Conservation (phyloP, 441 rosid genomes). For the Breynia disticha region DNA sequence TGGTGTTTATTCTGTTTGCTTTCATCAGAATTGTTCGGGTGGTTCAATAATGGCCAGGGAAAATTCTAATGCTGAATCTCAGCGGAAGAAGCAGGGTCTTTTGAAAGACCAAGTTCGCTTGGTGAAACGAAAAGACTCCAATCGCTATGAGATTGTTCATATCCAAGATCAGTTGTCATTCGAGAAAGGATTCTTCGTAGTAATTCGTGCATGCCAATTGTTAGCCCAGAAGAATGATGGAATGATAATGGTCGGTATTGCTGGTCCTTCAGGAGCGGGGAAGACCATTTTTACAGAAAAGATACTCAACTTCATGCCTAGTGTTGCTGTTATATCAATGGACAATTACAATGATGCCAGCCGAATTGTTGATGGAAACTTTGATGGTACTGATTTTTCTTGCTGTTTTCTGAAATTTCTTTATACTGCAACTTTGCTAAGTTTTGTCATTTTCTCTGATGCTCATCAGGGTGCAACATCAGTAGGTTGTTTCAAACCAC, state of each 20-base stretch:
- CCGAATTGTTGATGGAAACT: constrained; percentile 90
- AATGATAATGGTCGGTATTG: constrained; percentile 74
- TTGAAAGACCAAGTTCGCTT: constrained; percentile 81
- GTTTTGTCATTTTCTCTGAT: too few relatives aligned
- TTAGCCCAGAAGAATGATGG: constrained; percentile 89
- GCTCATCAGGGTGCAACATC: too few relatives aligned
- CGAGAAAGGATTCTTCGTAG: constrained; percentile 91
- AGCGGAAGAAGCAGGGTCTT: too few relatives aligned
- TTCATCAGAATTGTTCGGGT: too few relatives aligned
- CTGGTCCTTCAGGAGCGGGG: constrained; percentile 99
- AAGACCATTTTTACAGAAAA: constrained; percentile 92
- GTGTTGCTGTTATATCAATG: constrained; percentile 83
- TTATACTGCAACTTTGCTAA: too few relatives aligned
- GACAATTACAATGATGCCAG: constrained; percentile 88
- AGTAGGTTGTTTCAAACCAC: too few relatives aligned
- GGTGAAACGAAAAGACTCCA: constrained; percentile 63
- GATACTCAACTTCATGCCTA: constrained; percentile 81
- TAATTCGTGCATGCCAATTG: constrained; percentile 90
- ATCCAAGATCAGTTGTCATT: constrained; percentile 71
- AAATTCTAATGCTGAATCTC: too few relatives aligned
- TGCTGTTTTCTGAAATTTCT: too few relatives aligned
- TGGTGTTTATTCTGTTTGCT: too few relatives aligned
- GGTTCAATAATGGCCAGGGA: too few relatives aligned
- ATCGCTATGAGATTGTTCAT: constrained; percentile 67
- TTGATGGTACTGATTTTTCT: constrained; percentile 54